Evolutionary conservation across 306 rosid genomes (phyloP), one percentile per base, ranked within the genome.

Genomic region (Echinosophora koreensis): DNA sequence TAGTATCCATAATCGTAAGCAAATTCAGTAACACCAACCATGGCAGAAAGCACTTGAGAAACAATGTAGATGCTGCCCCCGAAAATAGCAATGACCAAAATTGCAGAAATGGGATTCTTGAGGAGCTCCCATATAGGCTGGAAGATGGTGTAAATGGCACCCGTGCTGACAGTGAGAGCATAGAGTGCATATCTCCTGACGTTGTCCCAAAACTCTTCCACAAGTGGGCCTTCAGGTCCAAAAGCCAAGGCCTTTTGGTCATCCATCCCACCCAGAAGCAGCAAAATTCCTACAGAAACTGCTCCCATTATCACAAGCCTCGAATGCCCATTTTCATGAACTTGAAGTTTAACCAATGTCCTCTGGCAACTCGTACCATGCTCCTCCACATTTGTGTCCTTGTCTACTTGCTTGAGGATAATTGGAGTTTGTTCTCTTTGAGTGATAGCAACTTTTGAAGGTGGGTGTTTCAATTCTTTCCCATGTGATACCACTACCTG

Each of bases 131-230:
- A 59, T 6, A 95, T 86, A 1, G 97, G 99, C 27, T 16, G 88
- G 32, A 91, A 39, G 13, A 89, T 75, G 15, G 93, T 83, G 82
- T 91, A 93, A 41, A 93, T 27, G 42, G 98, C 98, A 46, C 97
- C 96, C 13, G 96, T 88, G 73, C 98, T 93, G 5, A 93, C 99
- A 0, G 82, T 95, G 8, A 95, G 88, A 27, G 99, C 97, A 16
- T 95, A 95, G 2, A 95, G 78, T 6, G 79, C 97, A 68, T 95
- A 92, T 80, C 97, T 88, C 62, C 99, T 83, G 0, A 95, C 97
- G 12, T 95, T 92, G 8, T 95, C 99, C 99, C 99, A 95, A 68
- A 95, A 95, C 76, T 92, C 99, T 42, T 95, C 99, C 79, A 90
- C 85, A 27, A 95, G 83, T 15, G 97, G 99, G 38, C 99, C 97